These are phyloP conservation scores for Rhodotorula sp. DNA, from an alignment of 1,284 basidiomycete genomes.

Conservation along the genomic window DNA sequence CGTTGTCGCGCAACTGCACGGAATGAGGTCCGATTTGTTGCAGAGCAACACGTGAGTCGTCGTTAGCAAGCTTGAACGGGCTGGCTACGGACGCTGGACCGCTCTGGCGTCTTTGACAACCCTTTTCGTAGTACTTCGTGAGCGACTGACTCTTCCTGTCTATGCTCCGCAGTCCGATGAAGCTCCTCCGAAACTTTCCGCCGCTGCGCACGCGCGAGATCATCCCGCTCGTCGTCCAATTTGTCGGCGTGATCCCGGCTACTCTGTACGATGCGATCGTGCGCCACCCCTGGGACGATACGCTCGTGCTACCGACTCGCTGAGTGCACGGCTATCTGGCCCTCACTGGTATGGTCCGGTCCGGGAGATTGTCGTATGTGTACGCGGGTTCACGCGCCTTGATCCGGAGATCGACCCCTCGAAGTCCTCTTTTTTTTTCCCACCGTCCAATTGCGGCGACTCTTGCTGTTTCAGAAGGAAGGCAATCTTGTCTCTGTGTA, in stretches of 20 bases:
- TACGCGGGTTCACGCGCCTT: too few species aligned
- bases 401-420: too few species aligned
- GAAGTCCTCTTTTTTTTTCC: neutral
- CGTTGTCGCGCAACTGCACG: conserved; percentile 87
- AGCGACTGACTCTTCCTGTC: neutral
- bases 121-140: too few species aligned
- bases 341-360: neutral
- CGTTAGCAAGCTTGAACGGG: neutral
- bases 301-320: conserved; percentile 1
- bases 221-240: conserved; percentile 86
- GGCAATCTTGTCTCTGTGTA: too few species aligned
- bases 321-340: neutral
- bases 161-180: conserved; percentile 72
- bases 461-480: neutral
- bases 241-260: conserved; percentile 83
- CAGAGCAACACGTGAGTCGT: conserved; percentile 67
- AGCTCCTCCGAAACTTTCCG: conserved; percentile 89
- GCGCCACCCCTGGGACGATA: conserved; percentile 62
- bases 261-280: conserved; percentile 90
- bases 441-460: neutral
- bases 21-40: conserved; percentile 88
- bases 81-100: neutral
- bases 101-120: neutral
- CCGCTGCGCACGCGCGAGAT: conserved; percentile 82
- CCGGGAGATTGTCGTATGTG: neutral